A percentile compares a stretch with the other conserved stretches of the same genome.
These are phyloP conservation scores for Abrus precatorius DNA, from an alignment of 306 rosid species.

Conservation along the genomic window DNA sequence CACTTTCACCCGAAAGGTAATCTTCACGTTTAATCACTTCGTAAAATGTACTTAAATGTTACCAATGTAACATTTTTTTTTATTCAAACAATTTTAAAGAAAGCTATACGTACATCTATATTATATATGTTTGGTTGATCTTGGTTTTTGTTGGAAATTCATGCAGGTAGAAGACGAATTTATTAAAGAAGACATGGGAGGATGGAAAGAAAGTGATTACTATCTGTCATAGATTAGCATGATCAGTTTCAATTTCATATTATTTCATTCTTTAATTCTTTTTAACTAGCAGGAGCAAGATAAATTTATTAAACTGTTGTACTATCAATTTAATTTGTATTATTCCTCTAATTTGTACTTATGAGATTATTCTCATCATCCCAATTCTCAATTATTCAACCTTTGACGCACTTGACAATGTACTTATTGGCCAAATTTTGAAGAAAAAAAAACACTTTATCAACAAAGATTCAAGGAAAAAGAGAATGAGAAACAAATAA, in stretches of 20 bases:
- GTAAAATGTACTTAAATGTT: background rate
- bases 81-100: background rate
- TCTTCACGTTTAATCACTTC: background rate
- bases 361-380: background rate
- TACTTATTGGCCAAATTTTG: too few species aligned
- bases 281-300: conserved; percentile 3
- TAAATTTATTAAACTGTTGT: background rate
- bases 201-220: conserved; percentile 73
- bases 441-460: background rate
- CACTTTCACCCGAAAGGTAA: conserved; percentile 66
- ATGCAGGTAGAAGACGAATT: conserved; percentile 58
- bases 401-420: too few species aligned
- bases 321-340: too few species aligned
- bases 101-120: background rate
- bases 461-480: too few species aligned
- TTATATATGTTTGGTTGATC: conserved; percentile 17
- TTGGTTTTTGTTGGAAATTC: conserved; percentile 41
- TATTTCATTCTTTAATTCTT: conserved; percentile 2
- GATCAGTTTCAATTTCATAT: conserved; percentile 1
- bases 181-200: conserved; percentile 63
- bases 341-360: too few species aligned
- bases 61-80: background rate
- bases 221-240: background rate
- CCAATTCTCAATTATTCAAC: background rate
- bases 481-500: too few species aligned